Evolutionary conservation across 2,329 filamentous ascomycete genomes (phyloP).

Genomic region (Raffaelea ambrosiae): DNA sequence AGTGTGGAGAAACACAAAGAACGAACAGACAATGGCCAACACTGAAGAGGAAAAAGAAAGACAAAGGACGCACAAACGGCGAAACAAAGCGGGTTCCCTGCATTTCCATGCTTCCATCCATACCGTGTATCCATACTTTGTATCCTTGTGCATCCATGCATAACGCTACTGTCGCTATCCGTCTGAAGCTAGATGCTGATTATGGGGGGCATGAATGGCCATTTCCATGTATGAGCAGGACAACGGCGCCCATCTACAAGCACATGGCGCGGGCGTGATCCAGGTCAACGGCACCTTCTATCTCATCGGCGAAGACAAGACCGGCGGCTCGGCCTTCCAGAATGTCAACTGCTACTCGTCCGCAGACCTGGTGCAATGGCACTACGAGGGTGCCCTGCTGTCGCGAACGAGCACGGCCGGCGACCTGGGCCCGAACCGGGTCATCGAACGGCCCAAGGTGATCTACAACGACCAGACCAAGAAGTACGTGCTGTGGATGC

Average conservation of each 20-base stretch:
- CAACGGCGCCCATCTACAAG: conserved; percentile 46
- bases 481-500: conserved; percentile 47
- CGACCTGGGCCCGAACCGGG: conserved; percentile 29
- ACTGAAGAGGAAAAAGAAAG: too few species aligned
- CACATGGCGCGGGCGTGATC: conserved; percentile 58
- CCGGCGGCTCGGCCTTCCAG: conserved; percentile 51
- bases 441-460: conserved; percentile 62
- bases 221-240: too few species aligned
- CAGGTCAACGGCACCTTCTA: conserved; percentile 52
- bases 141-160: too few species aligned
- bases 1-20: background rate
- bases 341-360: conserved; percentile 63
- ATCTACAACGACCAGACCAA: conserved; percentile 54
- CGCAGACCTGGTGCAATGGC: conserved; percentile 47
- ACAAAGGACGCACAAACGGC: too few species aligned
- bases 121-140: too few species aligned
- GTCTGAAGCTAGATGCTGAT: too few species aligned
- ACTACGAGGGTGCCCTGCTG: conserved; percentile 14
- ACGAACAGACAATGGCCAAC: background rate
- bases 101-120: too few species aligned
- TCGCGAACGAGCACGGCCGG: conserved; percentile 12
- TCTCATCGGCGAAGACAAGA: conserved; percentile 63
- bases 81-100: too few species aligned
- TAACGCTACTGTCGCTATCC: too few species aligned
- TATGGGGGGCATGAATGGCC: too few species aligned